Base-by-base conservation (phyloP, 2,329 filamentous ascomycete species). In the Clonostachys byssicola region DNA sequence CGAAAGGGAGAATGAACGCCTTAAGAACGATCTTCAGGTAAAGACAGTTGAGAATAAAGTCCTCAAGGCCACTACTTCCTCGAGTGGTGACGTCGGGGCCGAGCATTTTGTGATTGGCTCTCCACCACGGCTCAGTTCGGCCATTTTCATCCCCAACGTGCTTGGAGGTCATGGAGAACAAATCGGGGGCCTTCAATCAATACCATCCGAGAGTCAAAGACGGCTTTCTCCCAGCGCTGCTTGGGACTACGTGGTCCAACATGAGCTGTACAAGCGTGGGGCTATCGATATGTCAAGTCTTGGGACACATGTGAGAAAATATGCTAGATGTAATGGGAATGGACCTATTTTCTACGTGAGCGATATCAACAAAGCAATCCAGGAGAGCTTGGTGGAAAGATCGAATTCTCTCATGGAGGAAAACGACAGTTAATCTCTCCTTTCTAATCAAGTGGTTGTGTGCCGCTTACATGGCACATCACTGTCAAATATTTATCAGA, bases 191-290 rank as follows among this genome's bases (percentile, higher is more conserved):
- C 0, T 77, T 89, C 77, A 73, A 72, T 38, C 92, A 85, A 63
- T 83, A 78, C 35, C 87, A 88, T 1, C 87, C 78, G 70, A 74
- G 2, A 88, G 88, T 5, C 83, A 89, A 61, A 77, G 77, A 30
- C 69, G 95, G 13, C 73, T 94, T 7, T 86, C 86, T 36, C 86
- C 86, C 0, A 85, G 85, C 16, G 88, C 89, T 3, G 86, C 91
- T 0, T 97, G 92, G 92, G 92, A 96, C 59, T 74, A 91, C 46
- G 94, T 97, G 50, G 88, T 95, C 60, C 76, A 73, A 46, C 89
- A 96, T 65, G 82, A 89, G 7, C 68, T 92, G 9, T 95, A 88
- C 63, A 81, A 84, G 62, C 78, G 80, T 42, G 90, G 91, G 0
- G 72, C 89, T 17, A 85, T 96, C 23, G 89, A 97, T 63, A 83